Percentiles rank a stretch among this genome's conserved stretches.
Conservation (phyloP, 2,329 filamentous ascomycete species). For the Pyrenochaeta sp. region DNA sequence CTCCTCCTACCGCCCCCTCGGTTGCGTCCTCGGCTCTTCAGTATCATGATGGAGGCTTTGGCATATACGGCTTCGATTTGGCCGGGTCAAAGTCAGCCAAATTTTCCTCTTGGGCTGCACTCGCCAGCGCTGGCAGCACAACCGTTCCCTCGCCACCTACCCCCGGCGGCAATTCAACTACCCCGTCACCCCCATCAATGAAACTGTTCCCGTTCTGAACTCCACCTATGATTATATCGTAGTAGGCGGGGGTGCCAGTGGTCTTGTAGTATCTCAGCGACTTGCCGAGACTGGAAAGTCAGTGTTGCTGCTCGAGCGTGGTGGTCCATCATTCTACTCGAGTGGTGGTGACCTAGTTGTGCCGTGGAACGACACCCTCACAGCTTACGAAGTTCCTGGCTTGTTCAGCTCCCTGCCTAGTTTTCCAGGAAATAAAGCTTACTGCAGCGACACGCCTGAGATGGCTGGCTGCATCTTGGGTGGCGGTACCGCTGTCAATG, state of each 20-base stretch:
- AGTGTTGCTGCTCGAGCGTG: constrained; percentile 51
- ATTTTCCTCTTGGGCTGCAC: constrained; percentile 31
- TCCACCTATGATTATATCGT: constrained; percentile 52
- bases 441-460: constrained; percentile 48
- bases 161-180: constrained; percentile 2
- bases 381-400: constrained; percentile 33
- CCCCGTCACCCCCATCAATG: constrained; percentile 10
- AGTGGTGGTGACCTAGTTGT: constrained; percentile 38
- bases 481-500: constrained; percentile 43
- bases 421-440: constrained; percentile 44
- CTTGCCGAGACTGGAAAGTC: constrained; percentile 48
- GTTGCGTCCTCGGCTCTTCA: constrained; percentile 14
- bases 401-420: constrained; percentile 22
- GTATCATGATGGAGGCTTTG: constrained; percentile 27
- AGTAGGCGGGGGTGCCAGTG: constrained; percentile 48
- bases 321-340: constrained; percentile 43
- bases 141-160: not conserved
- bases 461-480: constrained; percentile 50
- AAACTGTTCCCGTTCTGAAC: constrained; percentile 27
- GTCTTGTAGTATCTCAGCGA: constrained; percentile 47
- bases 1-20: constrained; percentile 21
- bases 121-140: constrained; percentile 8
- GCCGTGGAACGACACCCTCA: constrained; percentile 33
- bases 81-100: constrained; percentile 25
- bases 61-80: constrained; percentile 23